phyloP scores from a whole-genome alignment of 1,284 basidiomycete genomes.

The Ustilago hordei region DNA sequence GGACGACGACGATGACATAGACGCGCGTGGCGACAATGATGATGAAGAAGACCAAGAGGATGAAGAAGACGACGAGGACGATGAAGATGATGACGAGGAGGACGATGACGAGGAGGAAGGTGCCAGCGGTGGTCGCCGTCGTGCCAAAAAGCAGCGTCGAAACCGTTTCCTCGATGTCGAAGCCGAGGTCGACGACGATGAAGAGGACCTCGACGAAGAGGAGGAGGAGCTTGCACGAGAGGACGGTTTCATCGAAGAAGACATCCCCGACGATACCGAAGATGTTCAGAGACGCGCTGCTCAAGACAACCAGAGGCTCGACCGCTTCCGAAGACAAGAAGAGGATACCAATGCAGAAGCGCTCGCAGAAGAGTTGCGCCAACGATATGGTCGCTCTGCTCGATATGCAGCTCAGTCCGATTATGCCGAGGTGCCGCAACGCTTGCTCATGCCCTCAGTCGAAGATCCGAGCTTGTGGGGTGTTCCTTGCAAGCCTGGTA shows the following conservation, averaged over 20 bases:
- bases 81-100: constrained; percentile 62
- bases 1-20: constrained; percentile 50
- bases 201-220: constrained; percentile 68
- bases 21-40: constrained; percentile 39
- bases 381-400: constrained; percentile 77
- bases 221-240: constrained; percentile 68
- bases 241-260: constrained; percentile 81
- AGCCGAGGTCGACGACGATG: constrained; percentile 82
- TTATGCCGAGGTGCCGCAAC: constrained; percentile 82
- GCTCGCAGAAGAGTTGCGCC: constrained; percentile 85
- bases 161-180: constrained; percentile 94
- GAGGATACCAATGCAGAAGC: constrained; percentile 87
- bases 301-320: constrained; percentile 79
- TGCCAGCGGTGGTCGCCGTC: constrained; percentile 40
- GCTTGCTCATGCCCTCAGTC: constrained; percentile 95
- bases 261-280: constrained; percentile 77
- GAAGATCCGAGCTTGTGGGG: constrained; percentile 97
- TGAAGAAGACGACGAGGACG: constrained; percentile 61
- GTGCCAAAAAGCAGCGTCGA: constrained; percentile 57
- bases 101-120: constrained; percentile 56
- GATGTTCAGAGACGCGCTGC: constrained; percentile 75
- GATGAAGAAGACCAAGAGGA: constrained; percentile 61
- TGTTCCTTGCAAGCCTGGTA: constrained; percentile 91
- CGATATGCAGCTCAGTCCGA: constrained; percentile 73
- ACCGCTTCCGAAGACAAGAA: constrained; percentile 80